phyloP scores from a whole-genome alignment of 164 flowering plant genomes.

The Liriodendron chinense region DNA sequence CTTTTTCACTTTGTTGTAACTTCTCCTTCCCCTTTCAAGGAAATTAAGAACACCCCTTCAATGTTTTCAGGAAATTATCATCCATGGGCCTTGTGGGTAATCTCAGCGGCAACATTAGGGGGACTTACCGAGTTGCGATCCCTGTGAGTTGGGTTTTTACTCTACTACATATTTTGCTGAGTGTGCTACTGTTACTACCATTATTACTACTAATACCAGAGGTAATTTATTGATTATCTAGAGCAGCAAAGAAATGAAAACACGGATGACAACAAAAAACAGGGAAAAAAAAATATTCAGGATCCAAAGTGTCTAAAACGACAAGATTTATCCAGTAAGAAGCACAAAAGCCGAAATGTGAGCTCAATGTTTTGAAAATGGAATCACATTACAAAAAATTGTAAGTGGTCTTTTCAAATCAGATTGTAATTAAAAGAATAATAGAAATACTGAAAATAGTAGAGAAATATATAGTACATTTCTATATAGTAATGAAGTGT shows the following conservation, averaged over 20 bases:
- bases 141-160: constrained; percentile 46
- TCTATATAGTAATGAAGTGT: too few species aligned
- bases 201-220: not conserved
- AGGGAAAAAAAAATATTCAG: not conserved
- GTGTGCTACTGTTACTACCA: not conserved
- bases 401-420: too few species aligned
- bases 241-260: not conserved
- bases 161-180: not conserved
- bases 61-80: constrained; percentile 57
- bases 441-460: too few species aligned
- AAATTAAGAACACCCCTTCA: not conserved
- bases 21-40: not conserved
- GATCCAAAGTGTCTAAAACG: not conserved
- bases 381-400: too few species aligned
- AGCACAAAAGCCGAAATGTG: not conserved
- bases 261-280: not conserved
- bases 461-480: too few species aligned
- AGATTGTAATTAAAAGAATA: too few species aligned
- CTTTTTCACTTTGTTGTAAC: too few species aligned
- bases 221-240: not conserved
- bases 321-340: not conserved
- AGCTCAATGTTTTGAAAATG: too few species aligned
- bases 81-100: constrained; percentile 67
- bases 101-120: constrained; percentile 68
- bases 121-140: constrained; percentile 59